Evolutionary conservation across 2,329 filamentous ascomycete genomes (phyloP).

Genomic region (Penicillium sp.): DNA sequence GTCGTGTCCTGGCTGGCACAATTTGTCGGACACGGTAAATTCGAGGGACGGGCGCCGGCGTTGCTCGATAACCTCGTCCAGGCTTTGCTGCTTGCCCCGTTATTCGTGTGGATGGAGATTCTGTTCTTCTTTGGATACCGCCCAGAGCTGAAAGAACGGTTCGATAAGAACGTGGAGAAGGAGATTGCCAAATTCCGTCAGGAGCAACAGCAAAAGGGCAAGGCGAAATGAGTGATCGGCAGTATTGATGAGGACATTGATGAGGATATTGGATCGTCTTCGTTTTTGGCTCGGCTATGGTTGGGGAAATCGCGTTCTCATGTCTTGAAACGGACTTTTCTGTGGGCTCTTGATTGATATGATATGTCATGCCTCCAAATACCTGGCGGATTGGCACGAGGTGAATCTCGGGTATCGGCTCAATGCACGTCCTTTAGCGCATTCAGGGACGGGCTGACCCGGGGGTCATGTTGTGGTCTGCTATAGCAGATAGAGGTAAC

Average conservation of each 20-base stretch:
- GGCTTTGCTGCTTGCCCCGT: conserved; percentile 85
- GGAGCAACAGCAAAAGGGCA: conserved; percentile 47
- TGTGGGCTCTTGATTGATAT: neutral
- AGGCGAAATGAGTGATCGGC: conserved; percentile 6
- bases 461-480: neutral
- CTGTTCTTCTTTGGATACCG: conserved; percentile 90
- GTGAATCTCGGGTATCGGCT: neutral
- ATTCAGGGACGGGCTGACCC: neutral
- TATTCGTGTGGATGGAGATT: conserved; percentile 96
- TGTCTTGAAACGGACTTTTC: neutral
- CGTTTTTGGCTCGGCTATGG: neutral
- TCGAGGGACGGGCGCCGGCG: conserved; percentile 83
- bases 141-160: conserved; percentile 76
- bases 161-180: conserved; percentile 71
- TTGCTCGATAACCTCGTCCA: conserved; percentile 89
- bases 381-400: neutral
- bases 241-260: too few species aligned
- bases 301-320: neutral
- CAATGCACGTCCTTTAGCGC: neutral
- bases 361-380: neutral
- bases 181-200: conserved; percentile 72
- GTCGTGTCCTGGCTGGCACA: conserved; percentile 80
- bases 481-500: neutral
- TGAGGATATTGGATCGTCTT: neutral
- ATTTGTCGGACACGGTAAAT: conserved; percentile 86